Percentiles rank a stretch among this genome's conserved stretches.
Evolutionary conservation across 805 yeast genomes (phyloP).

Genomic region (Candida gorgasii): DNA sequence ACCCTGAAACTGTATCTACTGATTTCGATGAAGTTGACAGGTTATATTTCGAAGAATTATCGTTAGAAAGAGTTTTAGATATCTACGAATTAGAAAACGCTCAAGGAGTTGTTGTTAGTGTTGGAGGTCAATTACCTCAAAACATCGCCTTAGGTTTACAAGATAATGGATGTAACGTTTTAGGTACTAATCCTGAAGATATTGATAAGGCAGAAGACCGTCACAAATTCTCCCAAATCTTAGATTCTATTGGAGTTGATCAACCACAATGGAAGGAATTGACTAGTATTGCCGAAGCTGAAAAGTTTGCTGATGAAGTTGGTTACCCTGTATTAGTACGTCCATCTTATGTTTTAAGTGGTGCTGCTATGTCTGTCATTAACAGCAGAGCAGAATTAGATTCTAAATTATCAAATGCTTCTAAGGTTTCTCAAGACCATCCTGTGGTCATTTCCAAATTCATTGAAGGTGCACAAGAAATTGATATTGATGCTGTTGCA

Average conservation of each 20-base stretch:
- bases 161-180: slow-evolving; percentile 77
- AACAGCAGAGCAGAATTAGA: slow-evolving; percentile 77
- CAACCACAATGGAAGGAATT: slow-evolving; percentile 99
- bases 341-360: slow-evolving; percentile 95
- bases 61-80: slow-evolving; percentile 95
- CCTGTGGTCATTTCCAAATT: slow-evolving; percentile 97
- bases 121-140: slow-evolving; percentile 98
- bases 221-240: slow-evolving; percentile 92
- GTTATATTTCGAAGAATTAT: slow-evolving; percentile 91
- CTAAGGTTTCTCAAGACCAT: slow-evolving; percentile 91
- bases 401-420: slow-evolving; percentile 79
- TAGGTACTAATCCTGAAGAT: slow-evolving; percentile 93
- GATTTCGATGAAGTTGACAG: slow-evolving; percentile 98
- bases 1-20: slow-evolving; percentile 98
- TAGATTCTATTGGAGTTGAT: slow-evolving; percentile 90
- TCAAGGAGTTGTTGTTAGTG: slow-evolving; percentile 89
- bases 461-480: slow-evolving; percentile 95
- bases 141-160: slow-evolving; percentile 89
- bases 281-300: slow-evolving; percentile 83
- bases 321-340: slow-evolving; percentile 96
- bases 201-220: slow-evolving; percentile 98
- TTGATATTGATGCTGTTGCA: slow-evolving; percentile 99
- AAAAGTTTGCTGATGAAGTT: slow-evolving; percentile 77
- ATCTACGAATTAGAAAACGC: slow-evolving; percentile 91
- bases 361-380: slow-evolving; percentile 98